phyloP scores from a whole-genome alignment of 441 rosid genomes.

The Adansonia madagascariensis region DNA sequence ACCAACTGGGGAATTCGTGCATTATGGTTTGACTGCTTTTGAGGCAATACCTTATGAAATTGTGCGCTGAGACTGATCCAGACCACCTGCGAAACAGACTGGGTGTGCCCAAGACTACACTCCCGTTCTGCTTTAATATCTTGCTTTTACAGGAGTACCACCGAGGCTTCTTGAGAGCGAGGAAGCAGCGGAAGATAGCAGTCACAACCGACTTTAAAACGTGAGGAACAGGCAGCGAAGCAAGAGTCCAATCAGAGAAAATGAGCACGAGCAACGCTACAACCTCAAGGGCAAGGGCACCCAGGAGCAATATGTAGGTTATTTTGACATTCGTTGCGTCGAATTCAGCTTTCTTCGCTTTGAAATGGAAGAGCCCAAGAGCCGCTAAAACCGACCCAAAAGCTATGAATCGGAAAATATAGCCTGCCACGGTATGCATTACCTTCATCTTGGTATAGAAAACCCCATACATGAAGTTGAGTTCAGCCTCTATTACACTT shows the following conservation, averaged over 20 bases:
- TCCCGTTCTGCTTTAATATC: too few relatives aligned
- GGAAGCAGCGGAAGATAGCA: constrained; percentile 5
- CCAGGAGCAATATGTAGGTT: constrained; percentile 32
- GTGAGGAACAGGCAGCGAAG: background rate
- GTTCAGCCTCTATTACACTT: constrained; percentile 35
- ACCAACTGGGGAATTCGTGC: background rate
- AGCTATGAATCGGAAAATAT: constrained; percentile 4
- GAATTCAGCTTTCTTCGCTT: constrained; percentile 15
- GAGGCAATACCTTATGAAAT: constrained; percentile 37
- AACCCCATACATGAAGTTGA: constrained; percentile 29
- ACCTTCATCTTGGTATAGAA: constrained; percentile 35
- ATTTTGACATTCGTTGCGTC: constrained; percentile 20
- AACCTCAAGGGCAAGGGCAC: constrained; percentile 32
- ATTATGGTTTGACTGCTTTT: background rate
- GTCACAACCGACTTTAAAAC: background rate
- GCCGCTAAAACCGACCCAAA: constrained; percentile 25
- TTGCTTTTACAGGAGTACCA: constrained; percentile 16
- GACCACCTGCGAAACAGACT: constrained; percentile 36
- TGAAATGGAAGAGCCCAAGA: constrained; percentile 17
- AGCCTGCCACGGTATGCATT: constrained; percentile 11
- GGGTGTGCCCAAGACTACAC: constrained; percentile 17
- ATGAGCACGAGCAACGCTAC: constrained; percentile 24
- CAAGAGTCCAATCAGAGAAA: constrained; percentile 37
- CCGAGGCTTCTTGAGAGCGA: constrained; percentile 19
- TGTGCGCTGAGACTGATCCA: constrained; percentile 27